Evolutionary conservation across 768 basidiomycete genomes (phyloP).

Genomic region (Rickenella mellea): DNA sequence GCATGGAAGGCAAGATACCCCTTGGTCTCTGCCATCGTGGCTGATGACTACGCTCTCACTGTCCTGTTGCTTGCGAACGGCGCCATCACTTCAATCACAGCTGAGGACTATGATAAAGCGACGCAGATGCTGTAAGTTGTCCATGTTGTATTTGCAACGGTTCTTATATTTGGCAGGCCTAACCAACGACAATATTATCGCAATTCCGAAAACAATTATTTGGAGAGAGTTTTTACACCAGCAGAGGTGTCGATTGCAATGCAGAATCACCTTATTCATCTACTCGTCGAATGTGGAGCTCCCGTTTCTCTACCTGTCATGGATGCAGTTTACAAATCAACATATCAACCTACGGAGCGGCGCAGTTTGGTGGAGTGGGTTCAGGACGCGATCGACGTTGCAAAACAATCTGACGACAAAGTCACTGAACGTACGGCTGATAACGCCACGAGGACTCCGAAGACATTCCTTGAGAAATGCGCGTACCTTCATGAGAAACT

Average conservation of each 20-base stretch:
- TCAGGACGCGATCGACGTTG: constrained; percentile 1
- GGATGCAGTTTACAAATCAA: not conserved
- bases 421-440: not conserved
- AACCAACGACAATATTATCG: too few relatives aligned
- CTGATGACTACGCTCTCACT: constrained; percentile 15
- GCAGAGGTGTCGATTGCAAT: constrained; percentile 16
- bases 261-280: constrained; percentile 15
- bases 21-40: constrained; percentile 17
- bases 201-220: too few relatives aligned
- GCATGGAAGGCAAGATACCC: constrained; percentile 13
- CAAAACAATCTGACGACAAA: not conserved
- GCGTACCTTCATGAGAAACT: not conserved
- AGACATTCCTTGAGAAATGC: not conserved
- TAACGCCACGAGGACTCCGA: not conserved
- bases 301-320: constrained; percentile 10
- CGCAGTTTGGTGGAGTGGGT: constrained; percentile 15
- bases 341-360: not conserved
- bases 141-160: too few relatives aligned
- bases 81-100: constrained; percentile 14
- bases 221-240: constrained; percentile 8
- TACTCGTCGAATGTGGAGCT: constrained; percentile 20
- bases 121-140: too few relatives aligned
- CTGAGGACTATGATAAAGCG: constrained; percentile 17
- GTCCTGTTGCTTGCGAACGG: constrained; percentile 21
- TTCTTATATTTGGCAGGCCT: too few relatives aligned